Conservation (phyloP, 352 stramenopile species). For the Thraustochytrium sp. region DNA sequence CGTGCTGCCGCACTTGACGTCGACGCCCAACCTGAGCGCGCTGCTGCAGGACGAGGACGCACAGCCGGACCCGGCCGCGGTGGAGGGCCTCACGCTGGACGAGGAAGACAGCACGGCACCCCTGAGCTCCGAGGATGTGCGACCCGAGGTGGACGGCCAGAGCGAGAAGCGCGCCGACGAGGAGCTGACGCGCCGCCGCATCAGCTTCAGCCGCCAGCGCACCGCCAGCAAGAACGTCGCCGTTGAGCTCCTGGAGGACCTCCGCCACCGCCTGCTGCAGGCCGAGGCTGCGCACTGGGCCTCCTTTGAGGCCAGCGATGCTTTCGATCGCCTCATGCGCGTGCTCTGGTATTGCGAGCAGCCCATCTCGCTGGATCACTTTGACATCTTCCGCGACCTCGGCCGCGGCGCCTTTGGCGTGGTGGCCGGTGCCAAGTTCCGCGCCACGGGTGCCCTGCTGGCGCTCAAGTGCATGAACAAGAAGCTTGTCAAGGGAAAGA, state of each 20-base stretch:
- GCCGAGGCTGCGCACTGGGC: neutral
- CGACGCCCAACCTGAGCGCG: neutral
- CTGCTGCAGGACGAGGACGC: neutral
- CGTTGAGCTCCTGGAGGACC: neutral
- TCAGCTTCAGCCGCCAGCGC: slow-evolving; percentile 11
- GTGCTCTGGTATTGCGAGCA: slow-evolving; percentile 33
- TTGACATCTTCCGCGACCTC: slow-evolving; percentile 92
- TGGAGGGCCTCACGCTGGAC: neutral
- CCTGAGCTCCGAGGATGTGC: too few relatives aligned
- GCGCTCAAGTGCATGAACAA: slow-evolving; percentile 84
- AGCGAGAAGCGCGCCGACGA: neutral
- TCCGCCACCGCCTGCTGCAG: neutral
- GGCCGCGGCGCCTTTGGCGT: slow-evolving; percentile 96
- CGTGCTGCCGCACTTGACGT: neutral
- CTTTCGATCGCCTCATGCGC: neutral
- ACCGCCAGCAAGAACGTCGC: slow-evolving; percentile 11
- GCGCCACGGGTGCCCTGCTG: slow-evolving; percentile 71
- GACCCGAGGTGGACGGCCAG: neutral
- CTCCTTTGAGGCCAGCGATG: neutral
- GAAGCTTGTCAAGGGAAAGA: slow-evolving; percentile 80
- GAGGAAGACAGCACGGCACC: neutral
- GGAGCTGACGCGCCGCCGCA: slow-evolving; percentile 21
- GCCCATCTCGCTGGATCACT: slow-evolving; percentile 67
- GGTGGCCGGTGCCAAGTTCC: slow-evolving; percentile 69
- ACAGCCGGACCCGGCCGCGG: neutral